Conservation (phyloP, 192 early-diverging fungal species). For the Piromyces finnis region DNA sequence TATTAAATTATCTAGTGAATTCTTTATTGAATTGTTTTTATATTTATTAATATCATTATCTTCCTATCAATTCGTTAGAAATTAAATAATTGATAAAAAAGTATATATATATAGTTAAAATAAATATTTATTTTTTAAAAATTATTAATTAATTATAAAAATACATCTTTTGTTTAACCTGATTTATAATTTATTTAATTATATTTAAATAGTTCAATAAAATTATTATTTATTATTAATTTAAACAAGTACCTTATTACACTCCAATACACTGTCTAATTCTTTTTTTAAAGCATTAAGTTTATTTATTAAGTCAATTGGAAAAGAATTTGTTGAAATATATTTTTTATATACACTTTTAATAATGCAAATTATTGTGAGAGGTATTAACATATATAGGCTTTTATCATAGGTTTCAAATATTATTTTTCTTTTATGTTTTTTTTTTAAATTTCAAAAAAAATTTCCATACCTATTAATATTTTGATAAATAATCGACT, state of each 20-base stretch:
- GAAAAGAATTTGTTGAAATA: neutral
- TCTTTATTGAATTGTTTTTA: neutral
- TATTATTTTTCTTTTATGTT: too few relatives aligned
- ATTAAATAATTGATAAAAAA: too few relatives aligned
- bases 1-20: neutral
- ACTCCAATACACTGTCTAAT: neutral
- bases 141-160: too few relatives aligned
- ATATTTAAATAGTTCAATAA: too few relatives aligned
- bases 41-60: neutral
- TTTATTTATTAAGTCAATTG: neutral
- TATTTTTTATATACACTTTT: neutral
- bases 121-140: too few relatives aligned
- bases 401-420: too few relatives aligned
- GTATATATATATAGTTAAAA: too few relatives aligned
- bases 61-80: neutral
- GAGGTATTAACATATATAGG: too few relatives aligned
- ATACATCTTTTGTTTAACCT: too few relatives aligned
- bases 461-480: neutral
- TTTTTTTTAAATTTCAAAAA: neutral
- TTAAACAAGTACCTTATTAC: neutral
- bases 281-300: neutral
- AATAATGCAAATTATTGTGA: too few relatives aligned
- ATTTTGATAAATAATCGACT: neutral
- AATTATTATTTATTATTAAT: too few relatives aligned
- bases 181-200: too few relatives aligned